Evolutionary conservation across 2,329 filamentous ascomycete genomes (phyloP).

Genomic region (Curvularia eragrostidis): DNA sequence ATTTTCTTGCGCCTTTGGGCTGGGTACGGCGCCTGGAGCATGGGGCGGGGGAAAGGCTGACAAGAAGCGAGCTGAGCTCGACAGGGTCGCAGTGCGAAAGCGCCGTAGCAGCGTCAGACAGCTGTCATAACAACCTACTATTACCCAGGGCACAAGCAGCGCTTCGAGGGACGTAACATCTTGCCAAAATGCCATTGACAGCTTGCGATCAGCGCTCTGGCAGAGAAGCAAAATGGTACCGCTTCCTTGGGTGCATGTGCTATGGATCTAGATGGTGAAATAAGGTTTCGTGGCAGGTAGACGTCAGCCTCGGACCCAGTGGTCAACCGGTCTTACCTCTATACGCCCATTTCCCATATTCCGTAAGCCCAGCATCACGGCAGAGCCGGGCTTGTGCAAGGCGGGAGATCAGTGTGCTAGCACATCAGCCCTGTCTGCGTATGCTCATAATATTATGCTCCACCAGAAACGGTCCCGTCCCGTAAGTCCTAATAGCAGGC

Average conservation of each 20-base stretch:
- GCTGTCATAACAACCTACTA: neutral
- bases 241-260: conserved; percentile 7
- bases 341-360: conserved; percentile 38
- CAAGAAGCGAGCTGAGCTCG: conserved; percentile 22
- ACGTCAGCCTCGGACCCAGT: conserved; percentile 40
- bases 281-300: conserved; percentile 31
- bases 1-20: conserved; percentile 17
- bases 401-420: conserved; percentile 27
- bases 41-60: conserved; percentile 24
- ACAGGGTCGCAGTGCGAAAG: conserved; percentile 14
- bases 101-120: conserved; percentile 8
- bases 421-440: conserved; percentile 29
- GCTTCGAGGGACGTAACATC: neutral
- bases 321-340: conserved; percentile 36
- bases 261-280: conserved; percentile 11
- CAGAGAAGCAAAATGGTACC: conserved; percentile 11
- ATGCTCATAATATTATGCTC: conserved; percentile 23
- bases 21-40: conserved; percentile 13
- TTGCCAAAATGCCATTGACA: neutral
- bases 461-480: conserved; percentile 9
- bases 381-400: conserved; percentile 26
- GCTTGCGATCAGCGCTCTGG: conserved; percentile 7
- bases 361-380: conserved; percentile 27
- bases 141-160: conserved; percentile 1
- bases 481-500: conserved; percentile 17